Evolutionary conservation across 140 eudicot species (phyloP).

Genomic region (Ambrosia hybrid): DNA sequence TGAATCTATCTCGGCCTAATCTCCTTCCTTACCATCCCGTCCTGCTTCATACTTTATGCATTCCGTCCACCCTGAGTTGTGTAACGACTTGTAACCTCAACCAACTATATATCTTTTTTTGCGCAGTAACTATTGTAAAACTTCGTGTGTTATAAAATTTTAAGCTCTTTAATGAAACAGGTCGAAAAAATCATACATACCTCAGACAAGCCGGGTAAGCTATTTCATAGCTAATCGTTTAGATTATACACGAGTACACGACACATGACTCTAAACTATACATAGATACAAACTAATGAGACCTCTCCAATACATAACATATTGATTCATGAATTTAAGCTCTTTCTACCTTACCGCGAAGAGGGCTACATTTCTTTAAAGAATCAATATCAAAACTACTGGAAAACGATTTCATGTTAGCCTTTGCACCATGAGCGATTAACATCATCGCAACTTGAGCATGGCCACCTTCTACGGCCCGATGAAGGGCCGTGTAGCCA

Average conservation of each 20-base stretch:
- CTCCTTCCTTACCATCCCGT: too few relatives aligned
- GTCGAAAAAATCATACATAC: not conserved
- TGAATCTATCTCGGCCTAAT: too few relatives aligned
- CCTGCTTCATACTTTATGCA: too few relatives aligned
- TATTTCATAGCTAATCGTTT: slow-evolving; percentile 9
- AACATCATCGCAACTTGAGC: slow-evolving; percentile 51
- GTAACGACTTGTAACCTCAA: too few relatives aligned
- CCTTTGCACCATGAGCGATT: slow-evolving; percentile 66
- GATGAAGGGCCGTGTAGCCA: slow-evolving; percentile 74
- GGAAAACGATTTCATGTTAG: slow-evolving; percentile 49
- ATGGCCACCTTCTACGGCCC: slow-evolving; percentile 70
- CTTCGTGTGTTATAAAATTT: too few relatives aligned
- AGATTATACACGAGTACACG: not conserved
- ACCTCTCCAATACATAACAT: slow-evolving; percentile 1
- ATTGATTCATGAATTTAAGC: not conserved
- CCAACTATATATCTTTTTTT: too few relatives aligned
- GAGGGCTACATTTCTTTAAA: slow-evolving; percentile 38
- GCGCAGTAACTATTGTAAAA: too few relatives aligned
- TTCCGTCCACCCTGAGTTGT: too few relatives aligned
- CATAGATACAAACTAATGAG: not conserved
- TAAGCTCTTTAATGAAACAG: not conserved
- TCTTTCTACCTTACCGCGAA: slow-evolving; percentile 20
- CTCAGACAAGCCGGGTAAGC: not conserved
- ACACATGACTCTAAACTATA: slow-evolving; percentile 10
- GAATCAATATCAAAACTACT: slow-evolving; percentile 46